Evolutionary conservation across 495 filamentous ascomycete genomes (phyloP), one percentile per base, ranked within the genome.

Genomic region (Lophiotrema nucula): DNA sequence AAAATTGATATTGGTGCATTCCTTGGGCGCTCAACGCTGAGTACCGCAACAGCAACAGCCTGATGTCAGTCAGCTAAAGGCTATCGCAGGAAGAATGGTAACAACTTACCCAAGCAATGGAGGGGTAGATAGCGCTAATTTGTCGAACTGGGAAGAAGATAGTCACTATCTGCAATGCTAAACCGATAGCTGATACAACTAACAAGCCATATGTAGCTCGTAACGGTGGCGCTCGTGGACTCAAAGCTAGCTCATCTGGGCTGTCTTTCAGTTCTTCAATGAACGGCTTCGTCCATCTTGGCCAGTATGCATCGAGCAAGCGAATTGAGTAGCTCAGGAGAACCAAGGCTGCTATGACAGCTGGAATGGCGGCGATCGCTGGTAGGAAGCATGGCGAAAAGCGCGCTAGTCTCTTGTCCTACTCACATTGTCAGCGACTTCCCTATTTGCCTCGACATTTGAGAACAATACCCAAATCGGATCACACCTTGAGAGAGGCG

Each of bases 271-370:
- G 66, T 44, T 79, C 69, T 58, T 78, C 70, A 3, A 82, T 65
- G 51, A 84, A 84, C 6, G 75, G 66, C 31, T 56, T 64, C 2
- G 74, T 74, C 81, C 80, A 85, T 68, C 60, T 67, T 16, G 82
- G 81, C 38, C 60, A 58, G 42, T 66, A 54, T 0, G 62, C 41
- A 23, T 69, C 47, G 21, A 73, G 35, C 13, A 66, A 58, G 4
- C 56, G 46, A n/a, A 75, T 26, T n/a, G 74, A 6, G 56, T 76
- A 71, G 19, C 53, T 62, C 4, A 79, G 41, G 3, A 74, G 50
- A 53, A 81, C 62, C 18, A 76, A 62, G 38, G 73, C 46, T 42
- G 76, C 65, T 26, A 80, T 22, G 18, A 71, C 50, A 12, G 74
- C 75, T 6, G 81, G 79, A 22, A 79, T 51, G 16, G 69, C 62